Percentiles rank a stretch among this genome's conserved stretches.
Evolutionary conservation across 768 basidiomycete genomes (phyloP).

Genomic region (Holtermannia corniformis): DNA sequence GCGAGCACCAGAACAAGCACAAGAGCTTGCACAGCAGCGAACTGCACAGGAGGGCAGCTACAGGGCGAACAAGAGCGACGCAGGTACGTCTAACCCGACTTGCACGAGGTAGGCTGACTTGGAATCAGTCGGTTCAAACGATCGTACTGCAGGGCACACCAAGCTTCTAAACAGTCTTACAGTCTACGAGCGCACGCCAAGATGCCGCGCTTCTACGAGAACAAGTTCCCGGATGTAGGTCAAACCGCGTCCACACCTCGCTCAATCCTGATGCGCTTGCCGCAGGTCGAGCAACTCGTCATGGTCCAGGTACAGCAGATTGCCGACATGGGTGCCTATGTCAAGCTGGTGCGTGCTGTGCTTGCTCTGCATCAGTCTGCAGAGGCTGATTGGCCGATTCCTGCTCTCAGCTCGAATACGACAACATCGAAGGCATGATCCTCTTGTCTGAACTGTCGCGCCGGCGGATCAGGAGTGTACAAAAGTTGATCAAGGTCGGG

Average conservation of each 20-base stretch:
- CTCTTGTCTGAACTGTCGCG: constrained; percentile 94
- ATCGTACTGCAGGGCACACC: no score
- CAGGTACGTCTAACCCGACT: no score
- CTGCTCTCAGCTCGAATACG: constrained; percentile 98
- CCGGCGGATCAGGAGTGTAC: constrained; percentile 90
- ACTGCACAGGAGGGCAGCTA: no score
- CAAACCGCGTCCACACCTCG: neutral
- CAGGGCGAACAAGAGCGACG: no score
- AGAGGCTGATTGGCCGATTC: neutral
- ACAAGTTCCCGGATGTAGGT: constrained; percentile 59
- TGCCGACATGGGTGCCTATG: constrained; percentile 99
- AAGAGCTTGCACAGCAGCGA: no score
- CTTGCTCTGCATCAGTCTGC: neutral
- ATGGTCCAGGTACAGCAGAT: constrained; percentile 99
- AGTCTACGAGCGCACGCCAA: no score
- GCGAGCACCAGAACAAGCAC: no score
- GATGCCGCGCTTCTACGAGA: constrained; percentile 66
- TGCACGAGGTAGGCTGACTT: no score
- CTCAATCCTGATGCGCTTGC: neutral
- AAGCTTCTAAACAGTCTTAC: no score
- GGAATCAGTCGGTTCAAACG: no score
- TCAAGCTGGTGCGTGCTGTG: constrained; percentile 66
- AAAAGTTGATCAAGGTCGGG: constrained; percentile 94
- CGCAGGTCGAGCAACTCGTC: constrained; percentile 90
- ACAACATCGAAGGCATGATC: constrained; percentile 99